Evolutionary conservation across 352 stramenopile genomes (phyloP).

Genomic region (Elongisporangium anandrum): DNA sequence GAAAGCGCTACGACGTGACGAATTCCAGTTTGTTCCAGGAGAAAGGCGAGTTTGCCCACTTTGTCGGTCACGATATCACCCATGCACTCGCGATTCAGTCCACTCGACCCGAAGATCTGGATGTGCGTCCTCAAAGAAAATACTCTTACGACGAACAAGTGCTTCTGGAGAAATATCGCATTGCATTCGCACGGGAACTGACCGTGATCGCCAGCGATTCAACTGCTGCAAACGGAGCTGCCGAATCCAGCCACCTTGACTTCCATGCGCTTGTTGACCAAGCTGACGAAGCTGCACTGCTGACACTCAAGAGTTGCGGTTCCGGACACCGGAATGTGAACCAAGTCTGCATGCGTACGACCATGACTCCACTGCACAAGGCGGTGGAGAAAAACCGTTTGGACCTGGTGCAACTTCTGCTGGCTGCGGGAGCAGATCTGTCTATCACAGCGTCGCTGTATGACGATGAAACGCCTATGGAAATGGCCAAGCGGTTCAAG

Average conservation of each 20-base stretch:
- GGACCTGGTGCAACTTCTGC: conserved; percentile 40
- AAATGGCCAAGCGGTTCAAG: conserved; percentile 53
- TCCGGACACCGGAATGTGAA: conserved; percentile 17
- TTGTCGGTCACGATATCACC: conserved; percentile 63
- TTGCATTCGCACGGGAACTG: conserved; percentile 35
- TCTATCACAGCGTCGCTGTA: conserved; percentile 40
- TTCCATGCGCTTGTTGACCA: conserved; percentile 40
- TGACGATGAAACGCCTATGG: conserved; percentile 53
- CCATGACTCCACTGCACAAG: conserved; percentile 64
- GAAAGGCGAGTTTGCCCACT: conserved; percentile 32
- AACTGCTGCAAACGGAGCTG: not conserved
- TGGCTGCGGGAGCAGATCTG: conserved; percentile 35
- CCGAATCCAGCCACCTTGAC: conserved; percentile 10
- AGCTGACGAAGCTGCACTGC: conserved; percentile 12
- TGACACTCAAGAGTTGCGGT: conserved; percentile 6
- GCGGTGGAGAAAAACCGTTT: conserved; percentile 55
- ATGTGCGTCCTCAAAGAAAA: conserved; percentile 20
- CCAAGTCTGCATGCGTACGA: conserved; percentile 41
- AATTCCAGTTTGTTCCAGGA: conserved; percentile 45
- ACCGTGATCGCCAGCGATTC: conserved; percentile 13
- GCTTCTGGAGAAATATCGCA: conserved; percentile 47
- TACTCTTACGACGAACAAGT: conserved; percentile 63
- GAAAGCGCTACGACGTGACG: conserved; percentile 47
- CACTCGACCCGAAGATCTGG: conserved; percentile 26
- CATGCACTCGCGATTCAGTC: conserved; percentile 48